Conservation (phyloP, 345 rosid genomes). For the Pistacia atlantica region DNA sequence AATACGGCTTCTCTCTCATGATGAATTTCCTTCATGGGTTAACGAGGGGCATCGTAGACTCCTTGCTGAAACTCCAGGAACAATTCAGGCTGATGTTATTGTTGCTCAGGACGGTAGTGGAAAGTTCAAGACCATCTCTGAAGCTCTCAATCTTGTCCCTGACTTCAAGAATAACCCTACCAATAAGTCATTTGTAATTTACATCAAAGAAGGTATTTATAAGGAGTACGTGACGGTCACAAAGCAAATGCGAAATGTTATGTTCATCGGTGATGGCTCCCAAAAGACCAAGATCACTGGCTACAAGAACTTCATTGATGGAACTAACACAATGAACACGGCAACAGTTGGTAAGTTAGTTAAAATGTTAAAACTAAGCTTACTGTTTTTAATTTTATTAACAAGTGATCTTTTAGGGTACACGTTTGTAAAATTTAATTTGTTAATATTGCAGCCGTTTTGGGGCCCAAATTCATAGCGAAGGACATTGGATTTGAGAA, state of each 20-base stretch:
- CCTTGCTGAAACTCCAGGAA: slow-evolving; percentile 26
- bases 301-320: slow-evolving; percentile 40
- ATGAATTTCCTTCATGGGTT: slow-evolving; percentile 54
- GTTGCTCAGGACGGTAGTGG: slow-evolving; percentile 83
- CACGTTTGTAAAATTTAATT: too few relatives aligned
- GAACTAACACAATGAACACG: slow-evolving; percentile 51
- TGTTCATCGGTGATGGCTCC: slow-evolving; percentile 79
- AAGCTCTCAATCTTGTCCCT: slow-evolving; percentile 54
- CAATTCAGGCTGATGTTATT: slow-evolving; percentile 43
- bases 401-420: too few relatives aligned
- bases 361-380: too few relatives aligned
- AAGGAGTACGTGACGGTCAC: slow-evolving; percentile 47
- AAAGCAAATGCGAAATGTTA: slow-evolving; percentile 34
- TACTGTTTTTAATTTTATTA: too few relatives aligned
- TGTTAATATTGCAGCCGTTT: slow-evolving; percentile 34
- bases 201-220: slow-evolving; percentile 75
- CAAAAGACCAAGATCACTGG: slow-evolving; percentile 67
- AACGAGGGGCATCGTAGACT: slow-evolving; percentile 32
- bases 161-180: slow-evolving; percentile 34
- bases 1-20: slow-evolving; percentile 31
- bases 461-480: slow-evolving; percentile 60
- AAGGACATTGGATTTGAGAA: slow-evolving; percentile 73
- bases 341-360: slow-evolving; percentile 50
- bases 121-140: slow-evolving; percentile 53
- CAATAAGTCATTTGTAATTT: slow-evolving; percentile 41